A percentile compares a stretch with the other conserved stretches of the same genome.
Evolutionary conservation across 2,329 filamentous ascomycete species (phyloP).

Genomic region (Sclerotinia glacialis): DNA sequence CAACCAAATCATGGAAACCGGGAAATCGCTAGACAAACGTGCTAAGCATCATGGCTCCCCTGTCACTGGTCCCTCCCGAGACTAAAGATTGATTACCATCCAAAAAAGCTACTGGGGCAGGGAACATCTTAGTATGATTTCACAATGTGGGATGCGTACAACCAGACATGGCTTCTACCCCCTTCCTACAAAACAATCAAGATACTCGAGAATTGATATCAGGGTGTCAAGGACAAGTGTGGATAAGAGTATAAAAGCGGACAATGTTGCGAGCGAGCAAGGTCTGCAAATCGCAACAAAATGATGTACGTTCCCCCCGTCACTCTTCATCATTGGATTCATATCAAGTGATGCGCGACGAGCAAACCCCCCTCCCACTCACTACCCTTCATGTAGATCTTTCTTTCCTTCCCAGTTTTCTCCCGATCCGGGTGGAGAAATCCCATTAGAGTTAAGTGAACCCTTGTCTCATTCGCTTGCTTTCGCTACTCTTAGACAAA

Average conservation of each 20-base stretch:
- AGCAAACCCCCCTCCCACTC: not conserved
- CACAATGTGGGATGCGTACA: constrained; percentile 7
- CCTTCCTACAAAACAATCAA: not conserved
- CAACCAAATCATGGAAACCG: not conserved
- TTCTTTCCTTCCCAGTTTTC: constrained; percentile 3
- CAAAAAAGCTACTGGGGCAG: not conserved
- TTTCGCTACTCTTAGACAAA: constrained; percentile 22
- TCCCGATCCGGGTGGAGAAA: constrained; percentile 9
- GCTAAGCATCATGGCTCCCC: constrained; percentile 7
- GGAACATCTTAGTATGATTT: constrained; percentile 1
- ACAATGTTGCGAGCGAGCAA: not conserved
- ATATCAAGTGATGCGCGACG: constrained; percentile 8
- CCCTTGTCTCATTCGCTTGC: constrained; percentile 18
- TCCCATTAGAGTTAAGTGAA: constrained; percentile 11
- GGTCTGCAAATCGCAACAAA: not conserved
- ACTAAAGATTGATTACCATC: constrained; percentile 15
- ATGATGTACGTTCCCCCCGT: constrained; percentile 9
- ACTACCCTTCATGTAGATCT: constrained; percentile 12
- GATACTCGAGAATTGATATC: not conserved
- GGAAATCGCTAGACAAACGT: constrained; percentile 13
- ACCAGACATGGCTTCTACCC: not conserved
- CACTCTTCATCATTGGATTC: not conserved
- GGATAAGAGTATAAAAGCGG: not conserved
- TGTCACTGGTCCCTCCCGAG: constrained; percentile 12
- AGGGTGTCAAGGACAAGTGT: not conserved